Conservation (phyloP, 2,329 filamentous ascomycete genomes). For the Cucurbitaria berberidis region DNA sequence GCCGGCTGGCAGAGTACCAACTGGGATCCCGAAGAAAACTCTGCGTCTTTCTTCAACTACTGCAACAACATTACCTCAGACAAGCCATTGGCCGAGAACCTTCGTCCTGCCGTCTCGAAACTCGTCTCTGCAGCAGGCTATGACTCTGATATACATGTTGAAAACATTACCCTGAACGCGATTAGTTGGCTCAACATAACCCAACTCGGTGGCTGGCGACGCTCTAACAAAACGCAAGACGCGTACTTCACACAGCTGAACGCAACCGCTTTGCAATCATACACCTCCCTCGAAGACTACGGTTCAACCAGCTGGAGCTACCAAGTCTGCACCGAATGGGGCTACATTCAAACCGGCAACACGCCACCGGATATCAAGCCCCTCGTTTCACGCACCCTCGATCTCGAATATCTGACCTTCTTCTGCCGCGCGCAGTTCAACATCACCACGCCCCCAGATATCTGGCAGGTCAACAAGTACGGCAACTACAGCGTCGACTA, state of each 20-base stretch:
- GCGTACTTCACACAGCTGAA: conserved; percentile 60
- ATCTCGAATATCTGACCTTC: conserved; percentile 66
- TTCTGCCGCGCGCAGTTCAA: conserved; percentile 74
- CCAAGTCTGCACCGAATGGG: conserved; percentile 67
- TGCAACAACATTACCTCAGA: conserved; percentile 62
- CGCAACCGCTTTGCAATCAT: conserved; percentile 33
- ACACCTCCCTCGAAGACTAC: conserved; percentile 27
- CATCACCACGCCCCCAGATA: conserved; percentile 67
- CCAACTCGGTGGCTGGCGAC: conserved; percentile 48
- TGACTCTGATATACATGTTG: conserved; percentile 49
- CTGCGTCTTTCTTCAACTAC: conserved; percentile 55
- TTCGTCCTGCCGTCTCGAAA: conserved; percentile 50
- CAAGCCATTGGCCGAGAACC: conserved; percentile 39
- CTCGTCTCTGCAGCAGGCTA: conserved; percentile 59
- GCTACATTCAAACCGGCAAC: conserved; percentile 76
- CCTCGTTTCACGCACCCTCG: conserved; percentile 73
- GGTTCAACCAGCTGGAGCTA: conserved; percentile 59
- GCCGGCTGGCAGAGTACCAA: conserved; percentile 59
- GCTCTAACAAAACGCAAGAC: conserved; percentile 51
- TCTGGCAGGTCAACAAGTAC: conserved; percentile 74
- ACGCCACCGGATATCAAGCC: conserved; percentile 69
- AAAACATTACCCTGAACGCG: conserved; percentile 62
- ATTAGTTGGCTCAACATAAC: conserved; percentile 62
- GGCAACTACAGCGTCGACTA: conserved; percentile 77
- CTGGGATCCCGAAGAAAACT: conserved; percentile 64